A percentile compares a stretch with the other conserved stretches of the same genome.
Conservation (phyloP, 805 yeast genomes). For the Teunomyces aglyptinius region DNA sequence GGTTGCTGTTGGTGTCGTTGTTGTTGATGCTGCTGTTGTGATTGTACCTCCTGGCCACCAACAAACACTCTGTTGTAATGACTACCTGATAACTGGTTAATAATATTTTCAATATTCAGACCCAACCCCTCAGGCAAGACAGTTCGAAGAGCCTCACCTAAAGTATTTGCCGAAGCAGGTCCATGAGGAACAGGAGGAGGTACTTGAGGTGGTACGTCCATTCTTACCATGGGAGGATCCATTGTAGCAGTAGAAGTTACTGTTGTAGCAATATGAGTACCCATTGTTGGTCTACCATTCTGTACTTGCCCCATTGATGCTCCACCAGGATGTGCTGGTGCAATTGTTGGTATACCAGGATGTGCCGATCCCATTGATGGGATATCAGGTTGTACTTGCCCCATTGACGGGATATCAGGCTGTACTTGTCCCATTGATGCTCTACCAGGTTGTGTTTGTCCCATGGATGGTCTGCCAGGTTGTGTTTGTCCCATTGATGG, state of each 20-base stretch:
- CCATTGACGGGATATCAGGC: too few relatives aligned
- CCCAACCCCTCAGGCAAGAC: conserved; percentile 12
- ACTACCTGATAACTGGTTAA: conserved; percentile 10
- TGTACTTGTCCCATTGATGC: neutral
- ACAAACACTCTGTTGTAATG: conserved; percentile 5
- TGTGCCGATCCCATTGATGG: neutral
- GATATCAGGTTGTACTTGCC: neutral
- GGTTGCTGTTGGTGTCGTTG: conserved; percentile 1
- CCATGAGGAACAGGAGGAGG: neutral
- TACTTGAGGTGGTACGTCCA: neutral
- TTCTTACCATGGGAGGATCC: neutral
- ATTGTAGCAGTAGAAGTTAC: neutral
- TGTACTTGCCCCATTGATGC: neutral
- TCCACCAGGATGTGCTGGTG: neutral
- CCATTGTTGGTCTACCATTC: neutral
- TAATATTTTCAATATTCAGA: conserved; percentile 5
- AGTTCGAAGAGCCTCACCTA: conserved; percentile 10
- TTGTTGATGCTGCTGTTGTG: conserved; percentile 1
- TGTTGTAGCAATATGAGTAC: neutral
- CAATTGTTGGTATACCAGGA: neutral
- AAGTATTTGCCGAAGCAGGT: neutral
- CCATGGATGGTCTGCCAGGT: neutral
- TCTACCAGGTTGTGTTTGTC: neutral
- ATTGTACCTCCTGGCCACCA: conserved; percentile 3
- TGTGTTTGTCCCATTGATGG: neutral